Percentiles rank a stretch among this genome's conserved stretches.
These are phyloP conservation scores for Dendrocalamus sinicus DNA, from an alignment of 176 grass and related monocot genomes.

Conservation along the genomic window DNA sequence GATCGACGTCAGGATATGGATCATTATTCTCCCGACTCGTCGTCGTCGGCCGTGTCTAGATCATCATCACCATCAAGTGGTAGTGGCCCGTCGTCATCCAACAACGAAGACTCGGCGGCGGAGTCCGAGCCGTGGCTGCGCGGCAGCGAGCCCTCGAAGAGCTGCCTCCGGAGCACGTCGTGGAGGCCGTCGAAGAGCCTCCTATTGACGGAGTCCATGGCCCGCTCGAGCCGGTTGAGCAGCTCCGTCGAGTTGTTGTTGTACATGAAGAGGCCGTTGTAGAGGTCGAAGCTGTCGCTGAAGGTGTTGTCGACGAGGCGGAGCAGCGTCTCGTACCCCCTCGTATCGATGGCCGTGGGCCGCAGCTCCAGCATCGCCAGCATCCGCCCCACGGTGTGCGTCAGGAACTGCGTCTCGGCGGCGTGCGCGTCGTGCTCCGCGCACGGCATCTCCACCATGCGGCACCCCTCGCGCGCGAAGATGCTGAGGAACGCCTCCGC, in stretches of 20 bases:
- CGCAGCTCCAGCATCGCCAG: slow-evolving; percentile 55
- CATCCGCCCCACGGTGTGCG: slow-evolving; percentile 66
- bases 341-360: slow-evolving; percentile 64
- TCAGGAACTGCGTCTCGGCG: slow-evolving; percentile 82
- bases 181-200: slow-evolving; percentile 74
- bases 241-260: slow-evolving; percentile 87
- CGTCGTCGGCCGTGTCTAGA: too few relatives aligned
- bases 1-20: too few relatives aligned
- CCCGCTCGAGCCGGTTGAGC: slow-evolving; percentile 72
- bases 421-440: slow-evolving; percentile 81
- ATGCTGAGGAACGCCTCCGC: slow-evolving; percentile 73
- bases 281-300: slow-evolving; percentile 91
- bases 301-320: slow-evolving; percentile 82
- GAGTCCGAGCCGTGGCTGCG: too few relatives aligned
- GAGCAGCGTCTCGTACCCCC: slow-evolving; percentile 80
- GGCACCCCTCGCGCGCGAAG: slow-evolving; percentile 82
- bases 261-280: slow-evolving; percentile 93
- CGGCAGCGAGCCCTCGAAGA: slow-evolving; percentile 53
- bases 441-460: slow-evolving; percentile 90
- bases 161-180: slow-evolving; percentile 71
- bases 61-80: too few relatives aligned
- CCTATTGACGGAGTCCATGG: slow-evolving; percentile 75
- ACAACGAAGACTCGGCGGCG: too few relatives aligned
- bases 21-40: too few relatives aligned
- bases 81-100: too few relatives aligned